phyloP scores from a whole-genome alignment of 1,284 basidiomycete genomes.

The Moniliella sp. region DNA sequence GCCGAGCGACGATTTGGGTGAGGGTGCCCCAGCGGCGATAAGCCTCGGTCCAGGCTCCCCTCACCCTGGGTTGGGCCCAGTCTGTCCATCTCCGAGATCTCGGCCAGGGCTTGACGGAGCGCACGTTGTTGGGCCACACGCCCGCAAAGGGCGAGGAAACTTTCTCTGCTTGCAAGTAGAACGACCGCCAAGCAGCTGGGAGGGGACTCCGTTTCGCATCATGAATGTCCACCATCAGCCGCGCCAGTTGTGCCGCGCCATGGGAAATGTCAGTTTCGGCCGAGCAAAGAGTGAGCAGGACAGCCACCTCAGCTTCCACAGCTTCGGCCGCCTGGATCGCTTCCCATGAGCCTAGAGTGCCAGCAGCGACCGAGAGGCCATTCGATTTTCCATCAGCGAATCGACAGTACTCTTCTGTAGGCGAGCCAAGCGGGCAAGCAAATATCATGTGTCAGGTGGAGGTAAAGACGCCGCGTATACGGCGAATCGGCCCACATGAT shows the following conservation, averaged over 20 bases:
- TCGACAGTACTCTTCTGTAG: no score
- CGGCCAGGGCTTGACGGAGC: no score
- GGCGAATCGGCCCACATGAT: no score
- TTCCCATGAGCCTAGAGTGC: no score
- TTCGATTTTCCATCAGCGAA: no score
- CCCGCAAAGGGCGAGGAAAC: conserved; percentile 31
- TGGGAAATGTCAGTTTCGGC: conserved; percentile 22
- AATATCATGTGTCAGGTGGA: no score
- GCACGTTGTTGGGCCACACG: conserved; percentile 56
- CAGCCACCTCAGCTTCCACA: neutral
- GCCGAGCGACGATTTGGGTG: conserved; percentile 11
- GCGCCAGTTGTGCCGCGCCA: conserved; percentile 8
- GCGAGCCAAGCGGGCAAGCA: no score
- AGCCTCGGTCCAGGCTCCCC: conserved; percentile 60
- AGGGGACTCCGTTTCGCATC: no score
- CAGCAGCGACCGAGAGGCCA: no score
- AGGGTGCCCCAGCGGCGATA: conserved; percentile 48
- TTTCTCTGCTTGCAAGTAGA: conserved; percentile 13
- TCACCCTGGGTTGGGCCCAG: no score
- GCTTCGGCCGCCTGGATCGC: neutral
- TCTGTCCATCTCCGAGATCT: no score
- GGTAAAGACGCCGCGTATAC: no score
- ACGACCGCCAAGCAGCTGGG: conserved; percentile 10
- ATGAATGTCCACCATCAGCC: neutral
- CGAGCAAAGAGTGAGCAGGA: conserved; percentile 19